Conservation (phyloP, 169 alveolate genomes). For the Plasmodium coatneyi region DNA sequence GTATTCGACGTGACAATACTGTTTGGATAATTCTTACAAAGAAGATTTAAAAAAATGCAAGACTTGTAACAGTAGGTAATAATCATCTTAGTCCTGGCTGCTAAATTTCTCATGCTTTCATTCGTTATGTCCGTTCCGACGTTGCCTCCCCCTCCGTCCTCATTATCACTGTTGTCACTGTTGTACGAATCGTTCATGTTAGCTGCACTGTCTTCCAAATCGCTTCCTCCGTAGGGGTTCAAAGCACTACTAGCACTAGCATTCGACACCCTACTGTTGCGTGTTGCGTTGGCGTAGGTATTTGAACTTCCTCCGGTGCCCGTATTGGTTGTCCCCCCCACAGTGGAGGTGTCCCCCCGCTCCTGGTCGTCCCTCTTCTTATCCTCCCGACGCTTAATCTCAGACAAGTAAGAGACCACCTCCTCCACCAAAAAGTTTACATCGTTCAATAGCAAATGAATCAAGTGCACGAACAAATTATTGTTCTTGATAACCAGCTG, state of each 20-base stretch:
- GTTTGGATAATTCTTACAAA: constrained; percentile 81
- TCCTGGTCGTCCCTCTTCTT: constrained; percentile 58
- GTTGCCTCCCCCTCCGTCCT: constrained; percentile 76
- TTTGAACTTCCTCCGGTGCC: background rate
- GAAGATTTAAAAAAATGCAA: constrained; percentile 80
- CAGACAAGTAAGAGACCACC: constrained; percentile 89
- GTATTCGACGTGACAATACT: constrained; percentile 82
- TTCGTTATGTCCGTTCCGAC: constrained; percentile 62
- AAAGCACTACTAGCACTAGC: background rate
- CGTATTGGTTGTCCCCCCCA: background rate
- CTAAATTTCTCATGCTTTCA: constrained; percentile 78
- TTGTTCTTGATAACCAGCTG: constrained; percentile 78
- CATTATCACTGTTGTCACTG: constrained; percentile 78
- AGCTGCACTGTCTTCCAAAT: background rate
- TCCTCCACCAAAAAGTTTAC: constrained; percentile 89
- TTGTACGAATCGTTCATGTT: constrained; percentile 23
- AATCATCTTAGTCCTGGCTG: constrained; percentile 80
- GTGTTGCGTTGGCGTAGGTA: background rate
- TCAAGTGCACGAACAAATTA: constrained; percentile 88
- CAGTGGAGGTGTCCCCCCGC: background rate
- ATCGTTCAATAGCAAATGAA: constrained; percentile 90
- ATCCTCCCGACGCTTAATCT: constrained; percentile 87
- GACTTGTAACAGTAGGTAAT: constrained; percentile 83
- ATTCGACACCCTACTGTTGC: background rate
- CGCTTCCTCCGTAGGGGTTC: background rate